These are phyloP conservation scores for Symbiodinium pilosum DNA, from an alignment of 73 alveolate genomes.

Conservation along the genomic window DNA sequence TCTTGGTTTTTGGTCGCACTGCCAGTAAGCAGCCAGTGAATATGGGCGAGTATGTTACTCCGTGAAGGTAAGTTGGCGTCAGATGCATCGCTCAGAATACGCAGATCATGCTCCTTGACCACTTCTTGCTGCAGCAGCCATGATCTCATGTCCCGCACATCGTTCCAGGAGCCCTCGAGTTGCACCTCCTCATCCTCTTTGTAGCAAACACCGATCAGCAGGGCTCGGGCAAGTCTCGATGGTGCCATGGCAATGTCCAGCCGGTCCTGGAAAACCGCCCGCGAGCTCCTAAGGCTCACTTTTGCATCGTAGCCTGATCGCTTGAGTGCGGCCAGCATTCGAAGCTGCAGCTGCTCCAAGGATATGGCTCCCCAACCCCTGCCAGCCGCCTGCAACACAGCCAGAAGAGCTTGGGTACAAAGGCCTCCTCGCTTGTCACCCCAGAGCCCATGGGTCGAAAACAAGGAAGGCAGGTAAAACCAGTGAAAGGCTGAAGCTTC, in stretches of 20 bases:
- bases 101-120: background rate
- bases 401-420: slow-evolving; percentile 61
- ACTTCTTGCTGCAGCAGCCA: background rate
- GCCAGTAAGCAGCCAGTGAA: slow-evolving; percentile 38
- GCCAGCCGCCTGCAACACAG: slow-evolving; percentile 45
- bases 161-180: slow-evolving; percentile 81
- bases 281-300: slow-evolving; percentile 20
- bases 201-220: slow-evolving; percentile 69
- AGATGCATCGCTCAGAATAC: background rate
- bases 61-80: slow-evolving; percentile 1
- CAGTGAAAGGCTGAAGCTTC: background rate
- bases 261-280: background rate
- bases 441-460: background rate
- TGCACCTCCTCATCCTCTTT: background rate
- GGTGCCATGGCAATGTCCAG: background rate
- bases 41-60: slow-evolving; percentile 15
- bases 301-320: background rate
- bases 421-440: slow-evolving; percentile 26
- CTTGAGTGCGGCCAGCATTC: background rate
- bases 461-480: background rate
- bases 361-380: slow-evolving; percentile 39
- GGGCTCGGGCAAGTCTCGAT: background rate
- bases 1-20: too few relatives aligned
- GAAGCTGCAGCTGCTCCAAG: background rate
- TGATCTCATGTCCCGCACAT: slow-evolving; percentile 12